phyloP scores from a whole-genome alignment of 495 filamentous ascomycete genomes.

The Hypomontagnella submonticulosa region DNA sequence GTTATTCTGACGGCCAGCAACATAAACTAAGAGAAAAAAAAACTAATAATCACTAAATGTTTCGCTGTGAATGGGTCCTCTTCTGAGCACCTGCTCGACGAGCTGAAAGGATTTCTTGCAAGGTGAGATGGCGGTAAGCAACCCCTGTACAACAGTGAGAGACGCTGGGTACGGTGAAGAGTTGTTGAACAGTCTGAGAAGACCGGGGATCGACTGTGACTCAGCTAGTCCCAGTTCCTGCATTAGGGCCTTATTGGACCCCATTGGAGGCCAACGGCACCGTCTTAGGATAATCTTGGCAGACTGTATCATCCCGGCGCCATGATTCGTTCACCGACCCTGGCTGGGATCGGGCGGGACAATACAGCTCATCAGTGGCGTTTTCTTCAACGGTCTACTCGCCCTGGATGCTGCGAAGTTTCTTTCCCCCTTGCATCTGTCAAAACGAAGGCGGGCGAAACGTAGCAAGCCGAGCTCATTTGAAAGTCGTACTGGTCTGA shows the following conservation, averaged over 20 bases:
- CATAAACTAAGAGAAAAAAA: constrained; percentile 42
- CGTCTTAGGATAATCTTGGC: constrained; percentile 30
- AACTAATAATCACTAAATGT: constrained; percentile 37
- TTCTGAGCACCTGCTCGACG: constrained; percentile 25
- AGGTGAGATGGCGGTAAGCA: constrained; percentile 46
- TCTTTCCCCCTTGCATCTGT: constrained; percentile 25
- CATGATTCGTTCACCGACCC: constrained; percentile 37
- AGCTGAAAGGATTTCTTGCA: constrained; percentile 45
- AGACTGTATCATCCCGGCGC: constrained; percentile 30
- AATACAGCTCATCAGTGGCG: constrained; percentile 44
- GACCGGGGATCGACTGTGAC: constrained; percentile 10
- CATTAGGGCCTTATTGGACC: constrained; percentile 37
- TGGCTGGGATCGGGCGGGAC: constrained; percentile 23
- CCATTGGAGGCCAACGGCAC: constrained; percentile 8
- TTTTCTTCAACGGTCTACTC: constrained; percentile 35
- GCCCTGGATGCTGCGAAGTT: background rate
- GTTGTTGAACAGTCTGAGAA: constrained; percentile 19
- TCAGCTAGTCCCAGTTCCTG: constrained; percentile 39
- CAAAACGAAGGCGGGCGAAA: constrained; percentile 8
- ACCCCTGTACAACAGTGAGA: constrained; percentile 35
- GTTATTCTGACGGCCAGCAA: constrained; percentile 42
- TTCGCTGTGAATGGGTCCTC: constrained; percentile 35
- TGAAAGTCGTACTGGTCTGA: constrained; percentile 9
- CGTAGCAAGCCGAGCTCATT: constrained; percentile 5
- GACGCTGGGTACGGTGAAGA: constrained; percentile 43